phyloP scores from a whole-genome alignment of 2,329 filamentous ascomycete genomes.

The Aspergillus ibericus region DNA sequence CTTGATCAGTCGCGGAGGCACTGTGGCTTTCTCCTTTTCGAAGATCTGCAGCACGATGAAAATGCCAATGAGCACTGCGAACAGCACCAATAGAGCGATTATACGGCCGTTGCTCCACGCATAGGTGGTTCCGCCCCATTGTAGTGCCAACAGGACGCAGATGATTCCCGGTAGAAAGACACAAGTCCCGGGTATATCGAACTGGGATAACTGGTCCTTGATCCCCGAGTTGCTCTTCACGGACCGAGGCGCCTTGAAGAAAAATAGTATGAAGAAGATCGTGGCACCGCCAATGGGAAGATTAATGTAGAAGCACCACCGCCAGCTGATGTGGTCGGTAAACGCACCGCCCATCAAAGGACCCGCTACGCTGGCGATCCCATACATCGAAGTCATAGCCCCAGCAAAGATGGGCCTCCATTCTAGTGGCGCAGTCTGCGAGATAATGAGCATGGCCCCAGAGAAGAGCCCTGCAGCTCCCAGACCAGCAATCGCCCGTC shows the following conservation, averaged over 20 bases:
- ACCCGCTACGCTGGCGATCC: slow-evolving; percentile 43
- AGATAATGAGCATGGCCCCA: slow-evolving; percentile 42
- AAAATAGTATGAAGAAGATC: slow-evolving; percentile 44
- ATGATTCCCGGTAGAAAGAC: slow-evolving; percentile 25
- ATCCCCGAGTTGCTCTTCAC: slow-evolving; percentile 24
- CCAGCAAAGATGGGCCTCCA: slow-evolving; percentile 44
- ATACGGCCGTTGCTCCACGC: slow-evolving; percentile 45
- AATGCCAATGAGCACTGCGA: slow-evolving; percentile 44
- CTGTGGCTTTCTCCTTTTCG: slow-evolving; percentile 43
- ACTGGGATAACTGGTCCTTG: slow-evolving; percentile 27
- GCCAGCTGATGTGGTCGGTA: slow-evolving; percentile 26
- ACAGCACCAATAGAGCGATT: slow-evolving; percentile 42
- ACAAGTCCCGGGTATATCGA: slow-evolving; percentile 47
- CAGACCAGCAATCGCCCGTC: slow-evolving; percentile 44
- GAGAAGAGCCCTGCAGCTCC: slow-evolving; percentile 41
- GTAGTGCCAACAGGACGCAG: slow-evolving; percentile 50
- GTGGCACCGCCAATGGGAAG: slow-evolving; percentile 48
- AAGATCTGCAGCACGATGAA: slow-evolving; percentile 37
- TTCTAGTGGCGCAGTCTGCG: slow-evolving; percentile 41
- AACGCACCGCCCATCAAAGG: slow-evolving; percentile 33
- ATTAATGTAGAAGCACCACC: slow-evolving; percentile 58
- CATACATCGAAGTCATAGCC: slow-evolving; percentile 44
- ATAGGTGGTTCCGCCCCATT: slow-evolving; percentile 53
- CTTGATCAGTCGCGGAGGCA: slow-evolving; percentile 47
- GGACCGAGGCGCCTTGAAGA: slow-evolving; percentile 38